Evolutionary conservation across 768 basidiomycete species (phyloP).

Genomic region (Lactarius vividus): DNA sequence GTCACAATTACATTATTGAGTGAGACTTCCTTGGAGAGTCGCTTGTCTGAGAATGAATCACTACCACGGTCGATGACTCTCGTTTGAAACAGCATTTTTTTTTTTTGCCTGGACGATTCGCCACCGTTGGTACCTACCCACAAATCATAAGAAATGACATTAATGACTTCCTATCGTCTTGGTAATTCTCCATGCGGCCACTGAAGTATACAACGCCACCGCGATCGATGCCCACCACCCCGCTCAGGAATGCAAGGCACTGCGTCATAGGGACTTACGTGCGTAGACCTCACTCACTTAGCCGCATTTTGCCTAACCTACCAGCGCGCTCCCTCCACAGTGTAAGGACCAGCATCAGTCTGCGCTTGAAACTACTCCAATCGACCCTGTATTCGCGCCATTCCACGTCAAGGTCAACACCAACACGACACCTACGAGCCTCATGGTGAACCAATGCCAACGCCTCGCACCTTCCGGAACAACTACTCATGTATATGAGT

Average conservation of each 20-base stretch:
- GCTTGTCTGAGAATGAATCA: slow-evolving; percentile 48
- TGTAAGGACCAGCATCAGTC: too few species aligned
- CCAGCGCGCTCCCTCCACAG: slow-evolving; percentile 20
- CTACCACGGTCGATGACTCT: slow-evolving; percentile 77
- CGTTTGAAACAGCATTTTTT: slow-evolving; percentile 83
- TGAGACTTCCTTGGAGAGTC: too few species aligned
- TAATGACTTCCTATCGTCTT: neutral
- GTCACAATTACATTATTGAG: too few species aligned
- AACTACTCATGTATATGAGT: too few species aligned
- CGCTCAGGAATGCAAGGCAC: slow-evolving; percentile 84
- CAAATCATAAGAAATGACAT: slow-evolving; percentile 2
- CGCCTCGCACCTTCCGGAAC: too few species aligned
- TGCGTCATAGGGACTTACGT: slow-evolving; percentile 86
- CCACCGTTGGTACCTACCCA: slow-evolving; percentile 50
- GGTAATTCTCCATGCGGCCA: slow-evolving; percentile 57
- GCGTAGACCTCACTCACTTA: slow-evolving; percentile 32
- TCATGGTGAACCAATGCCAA: too few species aligned
- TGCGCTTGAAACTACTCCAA: too few species aligned
- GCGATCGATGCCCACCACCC: slow-evolving; percentile 79
- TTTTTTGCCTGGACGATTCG: slow-evolving; percentile 79
- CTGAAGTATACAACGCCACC: slow-evolving; percentile 80
- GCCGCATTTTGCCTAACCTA: neutral
- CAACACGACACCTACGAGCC: too few species aligned
- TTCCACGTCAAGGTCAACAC: too few species aligned
- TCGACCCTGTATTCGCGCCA: too few species aligned